These are phyloP conservation scores for Pseudovirgaria hyperparasitica DNA, from an alignment of 2,329 filamentous ascomycete genomes.

Conservation along the genomic window DNA sequence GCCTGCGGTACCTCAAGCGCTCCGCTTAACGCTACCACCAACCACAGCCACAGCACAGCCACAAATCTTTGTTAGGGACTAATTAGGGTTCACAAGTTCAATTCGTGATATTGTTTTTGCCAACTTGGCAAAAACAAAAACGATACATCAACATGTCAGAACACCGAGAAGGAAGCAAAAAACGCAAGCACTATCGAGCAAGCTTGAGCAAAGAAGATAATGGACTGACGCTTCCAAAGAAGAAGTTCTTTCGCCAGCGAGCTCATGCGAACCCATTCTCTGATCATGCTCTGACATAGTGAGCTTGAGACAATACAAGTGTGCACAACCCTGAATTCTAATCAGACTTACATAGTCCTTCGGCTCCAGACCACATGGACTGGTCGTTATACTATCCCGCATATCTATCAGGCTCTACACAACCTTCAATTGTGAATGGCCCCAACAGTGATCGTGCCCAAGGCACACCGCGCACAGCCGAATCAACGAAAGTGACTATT, in stretches of 20 bases:
- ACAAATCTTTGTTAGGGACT: no score
- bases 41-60: no score
- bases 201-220: slow-evolving; percentile 22
- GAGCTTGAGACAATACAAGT: slow-evolving; percentile 11
- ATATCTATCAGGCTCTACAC: slow-evolving; percentile 35
- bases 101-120: no score
- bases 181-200: slow-evolving; percentile 33
- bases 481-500: slow-evolving; percentile 50
- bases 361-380: slow-evolving; percentile 72
- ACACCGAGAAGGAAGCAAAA: no score
- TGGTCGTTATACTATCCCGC: slow-evolving; percentile 78
- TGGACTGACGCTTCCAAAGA: slow-evolving; percentile 60
- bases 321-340: not conserved
- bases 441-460: slow-evolving; percentile 9
- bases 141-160: slow-evolving; percentile 1
- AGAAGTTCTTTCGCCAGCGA: slow-evolving; percentile 91
- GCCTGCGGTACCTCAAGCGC: no score
- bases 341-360: slow-evolving; percentile 46
- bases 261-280: slow-evolving; percentile 98
- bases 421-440: slow-evolving; percentile 10
- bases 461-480: slow-evolving; percentile 4
- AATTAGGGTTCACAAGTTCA: no score
- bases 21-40: no score
- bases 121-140: not conserved
- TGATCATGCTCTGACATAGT: slow-evolving; percentile 85